Percentiles rank a stretch among this genome's conserved stretches.
Evolutionary conservation across 371 early-diverging fungal species (phyloP).

Genomic region (Choanephora cucurbitarum): DNA sequence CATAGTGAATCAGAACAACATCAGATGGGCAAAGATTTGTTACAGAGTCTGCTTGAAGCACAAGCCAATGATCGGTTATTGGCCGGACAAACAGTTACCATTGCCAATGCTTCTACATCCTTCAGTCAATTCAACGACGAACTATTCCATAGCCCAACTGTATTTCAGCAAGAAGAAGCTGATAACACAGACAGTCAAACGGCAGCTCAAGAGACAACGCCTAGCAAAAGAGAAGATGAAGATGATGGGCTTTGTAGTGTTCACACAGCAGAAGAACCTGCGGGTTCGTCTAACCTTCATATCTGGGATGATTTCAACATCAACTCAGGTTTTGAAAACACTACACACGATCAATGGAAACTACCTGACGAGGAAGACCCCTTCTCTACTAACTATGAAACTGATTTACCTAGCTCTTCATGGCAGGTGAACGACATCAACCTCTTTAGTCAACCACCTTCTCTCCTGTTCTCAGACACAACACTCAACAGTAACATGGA

Average conservation of each 20-base stretch:
- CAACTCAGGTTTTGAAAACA: constrained; percentile 10
- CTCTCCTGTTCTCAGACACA: constrained; percentile 30
- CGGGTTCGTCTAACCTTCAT: constrained; percentile 12
- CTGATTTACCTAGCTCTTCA: constrained; percentile 15
- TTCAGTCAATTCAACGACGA: not conserved
- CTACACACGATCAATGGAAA: constrained; percentile 15
- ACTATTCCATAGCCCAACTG: not conserved
- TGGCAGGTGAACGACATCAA: constrained; percentile 25
- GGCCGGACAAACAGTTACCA: constrained; percentile 2
- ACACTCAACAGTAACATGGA: constrained; percentile 21
- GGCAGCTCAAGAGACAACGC: constrained; percentile 1
- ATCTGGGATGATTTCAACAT: constrained; percentile 28
- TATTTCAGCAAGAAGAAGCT: not conserved
- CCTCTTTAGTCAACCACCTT: constrained; percentile 26
- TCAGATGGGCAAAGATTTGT: constrained; percentile 11
- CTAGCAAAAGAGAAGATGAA: constrained; percentile 2
- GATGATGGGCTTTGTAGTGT: constrained; percentile 12
- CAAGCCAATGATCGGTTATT: constrained; percentile 10
- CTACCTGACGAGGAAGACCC: constrained; percentile 26
- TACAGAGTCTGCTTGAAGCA: constrained; percentile 18
- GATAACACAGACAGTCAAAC: constrained; percentile 3
- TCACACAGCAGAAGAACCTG: not conserved
- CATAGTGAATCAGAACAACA: constrained; percentile 6
- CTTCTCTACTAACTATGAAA: constrained; percentile 15
- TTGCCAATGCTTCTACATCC: not conserved